Evolutionary conservation across 2,329 filamentous ascomycete species (phyloP).

Genomic region (Curvularia sp.): DNA sequence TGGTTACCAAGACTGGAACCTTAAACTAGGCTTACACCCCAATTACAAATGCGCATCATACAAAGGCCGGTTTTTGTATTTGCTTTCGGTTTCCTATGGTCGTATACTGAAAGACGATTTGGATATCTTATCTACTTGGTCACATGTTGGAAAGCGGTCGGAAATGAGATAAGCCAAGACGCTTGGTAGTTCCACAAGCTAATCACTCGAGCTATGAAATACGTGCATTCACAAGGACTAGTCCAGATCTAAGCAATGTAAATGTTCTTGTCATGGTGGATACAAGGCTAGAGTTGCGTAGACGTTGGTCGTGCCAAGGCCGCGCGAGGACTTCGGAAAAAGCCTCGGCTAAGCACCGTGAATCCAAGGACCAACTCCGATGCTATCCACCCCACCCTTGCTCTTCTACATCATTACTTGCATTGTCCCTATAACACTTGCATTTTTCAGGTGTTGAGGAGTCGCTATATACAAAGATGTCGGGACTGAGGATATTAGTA

Average conservation of each 20-base stretch:
- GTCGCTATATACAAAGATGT: conserved; percentile 43
- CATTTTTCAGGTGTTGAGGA: conserved; percentile 1
- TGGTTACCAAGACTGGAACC: too few relatives aligned
- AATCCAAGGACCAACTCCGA: conserved; percentile 13
- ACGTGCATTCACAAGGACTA: too few relatives aligned
- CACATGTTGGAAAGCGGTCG: too few relatives aligned
- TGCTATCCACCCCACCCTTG: conserved; percentile 22
- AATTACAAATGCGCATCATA: too few relatives aligned
- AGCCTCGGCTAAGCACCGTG: conserved; percentile 22
- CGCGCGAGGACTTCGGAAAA: conserved; percentile 11
- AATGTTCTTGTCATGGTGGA: not conserved
- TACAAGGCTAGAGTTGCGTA: not conserved
- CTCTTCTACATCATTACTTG: conserved; percentile 14
- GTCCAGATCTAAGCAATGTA: not conserved
- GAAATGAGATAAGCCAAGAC: too few relatives aligned
- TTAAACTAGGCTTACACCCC: too few relatives aligned
- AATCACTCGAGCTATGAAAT: too few relatives aligned
- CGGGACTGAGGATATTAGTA: conserved; percentile 61
- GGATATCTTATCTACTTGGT: too few relatives aligned
- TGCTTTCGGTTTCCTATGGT: too few relatives aligned
- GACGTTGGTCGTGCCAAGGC: conserved; percentile 12
- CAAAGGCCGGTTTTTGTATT: too few relatives aligned
- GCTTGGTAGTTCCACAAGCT: too few relatives aligned
- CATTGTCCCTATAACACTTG: conserved; percentile 5
- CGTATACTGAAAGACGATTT: too few relatives aligned